Evolutionary conservation across 345 rosid species (phyloP).

Genomic region (Sisymbrium altissimum): DNA sequence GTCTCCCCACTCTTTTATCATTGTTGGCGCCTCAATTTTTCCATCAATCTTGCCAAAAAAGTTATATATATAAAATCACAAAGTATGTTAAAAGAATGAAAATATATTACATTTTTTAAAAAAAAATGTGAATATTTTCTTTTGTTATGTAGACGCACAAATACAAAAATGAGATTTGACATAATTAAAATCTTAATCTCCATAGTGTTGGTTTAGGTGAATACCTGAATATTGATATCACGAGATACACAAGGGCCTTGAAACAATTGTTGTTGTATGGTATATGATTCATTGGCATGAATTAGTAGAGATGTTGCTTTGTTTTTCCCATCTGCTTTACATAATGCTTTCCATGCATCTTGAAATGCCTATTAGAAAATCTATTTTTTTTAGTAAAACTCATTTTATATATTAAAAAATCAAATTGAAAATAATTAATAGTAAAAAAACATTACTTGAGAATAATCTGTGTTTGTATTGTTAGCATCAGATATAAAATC

Average conservation of each 20-base stretch:
- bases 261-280: background rate
- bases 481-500: background rate
- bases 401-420: background rate
- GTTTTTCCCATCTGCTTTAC: background rate
- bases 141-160: too few relatives aligned
- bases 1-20: background rate
- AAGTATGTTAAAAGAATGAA: background rate
- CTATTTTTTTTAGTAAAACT: background rate
- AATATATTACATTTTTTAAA: background rate
- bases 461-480: background rate
- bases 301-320: background rate
- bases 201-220: too few relatives aligned
- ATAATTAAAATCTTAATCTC: too few relatives aligned
- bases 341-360: conserved; percentile 13
- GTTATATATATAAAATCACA: too few relatives aligned
- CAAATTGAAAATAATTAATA: background rate
- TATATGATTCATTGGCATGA: background rate
- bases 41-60: conserved; percentile 14
- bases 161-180: too few relatives aligned
- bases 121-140: background rate
- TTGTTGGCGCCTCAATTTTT: background rate
- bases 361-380: background rate
- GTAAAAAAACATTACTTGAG: background rate
- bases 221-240: conserved; percentile 10
- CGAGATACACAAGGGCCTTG: conserved; percentile 13